A percentile compares a stretch with the other conserved stretches of the same genome.
phyloP scores from a whole-genome alignment of 2,329 filamentous ascomycete species.

The Fusarium subglutinans region DNA sequence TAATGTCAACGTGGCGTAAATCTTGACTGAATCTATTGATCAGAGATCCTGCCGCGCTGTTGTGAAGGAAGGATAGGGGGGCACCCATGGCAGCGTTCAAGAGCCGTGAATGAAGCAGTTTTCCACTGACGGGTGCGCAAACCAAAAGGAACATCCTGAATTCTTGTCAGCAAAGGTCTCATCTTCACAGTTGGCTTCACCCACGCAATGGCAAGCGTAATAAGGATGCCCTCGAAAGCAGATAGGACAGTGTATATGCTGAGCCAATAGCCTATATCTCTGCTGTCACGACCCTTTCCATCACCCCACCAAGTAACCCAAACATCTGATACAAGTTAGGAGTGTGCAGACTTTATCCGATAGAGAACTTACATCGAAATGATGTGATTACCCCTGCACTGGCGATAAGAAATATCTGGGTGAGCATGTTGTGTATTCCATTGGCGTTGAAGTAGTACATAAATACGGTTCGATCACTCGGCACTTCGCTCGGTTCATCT shows the following conservation, averaged over 20 bases:
- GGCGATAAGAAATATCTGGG: constrained; percentile 26
- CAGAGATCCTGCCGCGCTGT: constrained; percentile 41
- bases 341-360: not conserved
- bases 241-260: constrained; percentile 42
- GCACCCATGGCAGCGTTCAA: constrained; percentile 42
- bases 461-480: constrained; percentile 42
- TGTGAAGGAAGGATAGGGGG: constrained; percentile 42
- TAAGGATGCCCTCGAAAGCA: constrained; percentile 35
- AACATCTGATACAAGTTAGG: constrained; percentile 28
- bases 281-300: constrained; percentile 37
- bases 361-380: constrained; percentile 39
- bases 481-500: not conserved
- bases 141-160: constrained; percentile 39
- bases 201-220: constrained; percentile 43
- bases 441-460: constrained; percentile 44
- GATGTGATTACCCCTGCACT: constrained; percentile 29
- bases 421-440: constrained; percentile 26
- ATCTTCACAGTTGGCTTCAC: not conserved
- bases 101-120: constrained; percentile 37
- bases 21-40: constrained; percentile 54
- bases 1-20: constrained; percentile 52
- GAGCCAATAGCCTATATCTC: constrained; percentile 44
- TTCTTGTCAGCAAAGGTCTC: constrained; percentile 3
- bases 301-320: constrained; percentile 48
- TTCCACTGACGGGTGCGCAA: constrained; percentile 41